Evolutionary conservation across 768 basidiomycete genomes (phyloP), one percentile per base, ranked within the genome.

Genomic region (Hygrophorus russula): DNA sequence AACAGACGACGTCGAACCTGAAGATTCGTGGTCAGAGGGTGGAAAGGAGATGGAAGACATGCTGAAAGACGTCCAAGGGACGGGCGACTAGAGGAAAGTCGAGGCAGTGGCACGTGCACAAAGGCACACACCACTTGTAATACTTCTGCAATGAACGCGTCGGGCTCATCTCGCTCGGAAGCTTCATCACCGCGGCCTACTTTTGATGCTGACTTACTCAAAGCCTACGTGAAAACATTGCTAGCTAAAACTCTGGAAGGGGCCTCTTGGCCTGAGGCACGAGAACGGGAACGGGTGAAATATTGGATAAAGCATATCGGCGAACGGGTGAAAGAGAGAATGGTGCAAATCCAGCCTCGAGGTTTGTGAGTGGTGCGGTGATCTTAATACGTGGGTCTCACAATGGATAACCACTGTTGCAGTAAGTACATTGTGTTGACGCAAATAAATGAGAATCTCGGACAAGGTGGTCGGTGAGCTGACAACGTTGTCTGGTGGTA

Each of bases 341-440:
- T 89, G 84, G 52, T 86, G 42, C 82, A 83, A 56, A 86, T 90
- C 42, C 80, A 85, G 53, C 80, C 85, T 24, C 69, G 70, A 50
- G 83, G 85, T 45, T 89, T 85, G 87, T 89, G 63, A 75, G 84
- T 75, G 24, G 39, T 33, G 30, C 11, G 14, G 38, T 28, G 39
- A 41, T 45, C 41, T 33, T 20, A 5, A 14, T 10, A 14, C 19
- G 30, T 13, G 12, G 6, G 19, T 13, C 20, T 30, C 27, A 14
- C 14, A 29, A 41, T 10, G 35, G 36, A 42, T 47, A 17, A 42
- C 45, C 46, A 52, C 46, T 39, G 40, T 48, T 39, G 24, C 53
- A 90, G 88, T 57, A 91, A 91, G 68, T 91, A 87, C 56, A 77
- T 89, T 45, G 87, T 91, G 34, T 66, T 88, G 37, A 87, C 85